Evolutionary conservation across 2,329 filamentous ascomycete genomes (phyloP).

Genomic region (Venturia carpophila): DNA sequence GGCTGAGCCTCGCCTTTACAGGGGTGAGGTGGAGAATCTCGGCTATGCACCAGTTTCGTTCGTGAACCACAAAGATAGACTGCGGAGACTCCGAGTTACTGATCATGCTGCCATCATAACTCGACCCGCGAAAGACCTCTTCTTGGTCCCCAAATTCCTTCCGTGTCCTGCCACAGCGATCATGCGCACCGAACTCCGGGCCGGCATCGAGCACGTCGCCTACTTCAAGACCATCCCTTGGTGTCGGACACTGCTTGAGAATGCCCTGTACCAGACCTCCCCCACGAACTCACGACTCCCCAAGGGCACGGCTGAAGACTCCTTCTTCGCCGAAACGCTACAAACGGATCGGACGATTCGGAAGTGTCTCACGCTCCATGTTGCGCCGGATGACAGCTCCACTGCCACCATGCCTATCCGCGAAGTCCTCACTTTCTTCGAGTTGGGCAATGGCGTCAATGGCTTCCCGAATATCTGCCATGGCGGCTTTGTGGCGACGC

Average conservation of each 20-base stretch:
- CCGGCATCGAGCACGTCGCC: slow-evolving; percentile 14
- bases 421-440: slow-evolving; percentile 28
- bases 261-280: slow-evolving; percentile 35
- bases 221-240: slow-evolving; percentile 39
- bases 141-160: neutral
- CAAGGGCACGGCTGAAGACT: slow-evolving; percentile 41
- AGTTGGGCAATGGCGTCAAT: slow-evolving; percentile 46
- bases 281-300: slow-evolving; percentile 33
- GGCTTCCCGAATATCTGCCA: slow-evolving; percentile 48
- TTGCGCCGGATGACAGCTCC: neutral
- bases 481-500: slow-evolving; percentile 49
- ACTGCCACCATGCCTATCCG: neutral
- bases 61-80: neutral
- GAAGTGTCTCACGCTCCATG: slow-evolving; percentile 32
- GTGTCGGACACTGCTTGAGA: slow-evolving; percentile 39
- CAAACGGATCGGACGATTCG: slow-evolving; percentile 44
- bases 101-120: slow-evolving; percentile 7
- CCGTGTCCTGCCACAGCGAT: neutral
- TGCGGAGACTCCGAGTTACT: neutral
- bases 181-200: slow-evolving; percentile 9
- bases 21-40: too few species aligned
- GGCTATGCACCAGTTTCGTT: too few species aligned
- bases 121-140: neutral
- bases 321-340: slow-evolving; percentile 47
- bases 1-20: too few species aligned